Conservation (phyloP, 2,329 filamentous ascomycete genomes). For the Fusarium falciforme region DNA sequence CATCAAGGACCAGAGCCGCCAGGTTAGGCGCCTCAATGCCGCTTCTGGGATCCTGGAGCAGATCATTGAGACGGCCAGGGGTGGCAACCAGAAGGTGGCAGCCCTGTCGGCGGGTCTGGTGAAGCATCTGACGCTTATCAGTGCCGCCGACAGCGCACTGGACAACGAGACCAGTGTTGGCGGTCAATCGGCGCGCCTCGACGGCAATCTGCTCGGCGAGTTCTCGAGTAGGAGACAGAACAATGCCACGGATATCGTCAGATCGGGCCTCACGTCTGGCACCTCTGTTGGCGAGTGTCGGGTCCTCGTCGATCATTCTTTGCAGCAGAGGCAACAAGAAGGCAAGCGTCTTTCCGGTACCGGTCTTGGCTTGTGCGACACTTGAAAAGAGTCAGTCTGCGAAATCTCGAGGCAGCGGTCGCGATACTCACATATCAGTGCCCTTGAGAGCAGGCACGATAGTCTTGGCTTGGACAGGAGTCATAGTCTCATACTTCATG, state of each 20-base stretch:
- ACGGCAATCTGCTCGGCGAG: slow-evolving; percentile 83
- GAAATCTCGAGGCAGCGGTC: not conserved
- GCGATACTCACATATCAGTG: slow-evolving; percentile 78
- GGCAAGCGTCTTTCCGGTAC: slow-evolving; percentile 95
- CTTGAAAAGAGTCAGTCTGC: slow-evolving; percentile 49
- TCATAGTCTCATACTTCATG: slow-evolving; percentile 88
- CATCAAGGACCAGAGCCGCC: slow-evolving; percentile 93
- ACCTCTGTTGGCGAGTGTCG: slow-evolving; percentile 64
- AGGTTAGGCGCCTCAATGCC: slow-evolving; percentile 81
- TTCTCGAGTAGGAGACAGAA: slow-evolving; percentile 84
- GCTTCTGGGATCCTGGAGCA: slow-evolving; percentile 74
- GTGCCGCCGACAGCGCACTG: slow-evolving; percentile 93
- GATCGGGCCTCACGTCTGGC: slow-evolving; percentile 53
- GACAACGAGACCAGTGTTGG: slow-evolving; percentile 72
- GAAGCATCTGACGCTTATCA: slow-evolving; percentile 76
- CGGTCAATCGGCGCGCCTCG: slow-evolving; percentile 78
- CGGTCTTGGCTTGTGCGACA: slow-evolving; percentile 94
- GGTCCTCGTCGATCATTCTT: slow-evolving; percentile 75
- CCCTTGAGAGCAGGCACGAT: slow-evolving; percentile 84
- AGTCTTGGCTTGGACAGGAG: slow-evolving; percentile 87
- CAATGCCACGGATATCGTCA: slow-evolving; percentile 74
- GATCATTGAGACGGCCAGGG: slow-evolving; percentile 86
- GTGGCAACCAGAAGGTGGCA: slow-evolving; percentile 93
- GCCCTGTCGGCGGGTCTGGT: slow-evolving; percentile 75
- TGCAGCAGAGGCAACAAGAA: slow-evolving; percentile 91